Evolutionary conservation across 208 protist species (phyloP).

Genomic region (Acanthamoeba royreba): DNA sequence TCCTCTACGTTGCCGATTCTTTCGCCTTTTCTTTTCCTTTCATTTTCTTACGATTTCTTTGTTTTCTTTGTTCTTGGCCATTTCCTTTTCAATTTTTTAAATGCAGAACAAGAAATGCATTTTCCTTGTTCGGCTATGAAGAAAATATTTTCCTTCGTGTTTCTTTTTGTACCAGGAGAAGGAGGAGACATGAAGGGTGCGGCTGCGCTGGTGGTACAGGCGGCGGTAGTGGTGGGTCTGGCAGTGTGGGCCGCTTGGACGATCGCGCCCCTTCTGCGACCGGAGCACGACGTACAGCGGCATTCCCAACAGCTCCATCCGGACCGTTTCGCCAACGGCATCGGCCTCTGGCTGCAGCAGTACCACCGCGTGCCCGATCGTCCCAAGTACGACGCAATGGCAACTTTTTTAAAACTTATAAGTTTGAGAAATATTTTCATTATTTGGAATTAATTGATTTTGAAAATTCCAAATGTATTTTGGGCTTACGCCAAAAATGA

Average conservation of each 20-base stretch:
- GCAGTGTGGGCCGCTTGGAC: neutral
- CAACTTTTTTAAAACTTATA: too few species aligned
- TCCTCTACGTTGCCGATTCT: neutral
- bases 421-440: too few species aligned
- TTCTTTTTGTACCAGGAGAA: too few species aligned
- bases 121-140: too few species aligned
- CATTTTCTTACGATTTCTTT: neutral
- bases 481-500: too few species aligned
- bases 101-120: too few species aligned
- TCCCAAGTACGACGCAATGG: too few species aligned
- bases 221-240: neutral
- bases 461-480: too few species aligned
- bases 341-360: slow-evolving; percentile 5
- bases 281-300: neutral
- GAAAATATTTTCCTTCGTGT: too few species aligned
- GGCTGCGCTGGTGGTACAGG: neutral
- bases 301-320: neutral
- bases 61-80: neutral
- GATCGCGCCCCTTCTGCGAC: neutral
- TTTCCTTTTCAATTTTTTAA: neutral
- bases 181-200: too few species aligned
- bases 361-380: too few species aligned
- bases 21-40: neutral
- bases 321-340: neutral
- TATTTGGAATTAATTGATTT: too few species aligned